These are phyloP conservation scores for Globisporangium okanoganense DNA, from an alignment of 352 stramenopile species.

Conservation along the genomic window DNA sequence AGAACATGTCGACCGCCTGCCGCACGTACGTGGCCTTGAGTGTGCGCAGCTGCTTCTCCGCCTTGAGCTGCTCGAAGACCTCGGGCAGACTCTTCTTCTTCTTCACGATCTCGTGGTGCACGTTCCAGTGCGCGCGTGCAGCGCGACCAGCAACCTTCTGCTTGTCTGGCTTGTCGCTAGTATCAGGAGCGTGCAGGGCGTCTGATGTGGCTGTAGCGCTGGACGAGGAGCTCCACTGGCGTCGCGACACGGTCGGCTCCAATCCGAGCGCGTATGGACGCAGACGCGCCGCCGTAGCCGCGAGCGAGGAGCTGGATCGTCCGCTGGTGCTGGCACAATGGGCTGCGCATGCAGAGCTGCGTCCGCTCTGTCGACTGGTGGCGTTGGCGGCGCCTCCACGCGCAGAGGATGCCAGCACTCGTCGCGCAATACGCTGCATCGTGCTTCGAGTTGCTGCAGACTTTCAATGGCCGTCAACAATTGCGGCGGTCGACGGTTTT, in stretches of 20 bases:
- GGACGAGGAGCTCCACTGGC: neutral
- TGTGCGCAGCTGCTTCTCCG: conserved; percentile 32
- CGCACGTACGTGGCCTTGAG: conserved; percentile 24
- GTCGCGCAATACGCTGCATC: conserved; percentile 1
- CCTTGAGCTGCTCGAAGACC: conserved; percentile 46
- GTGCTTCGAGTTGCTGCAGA: neutral
- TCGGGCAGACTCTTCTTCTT: conserved; percentile 44
- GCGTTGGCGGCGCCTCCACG: neutral
- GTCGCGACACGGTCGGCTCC: neutral
- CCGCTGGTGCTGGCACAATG: neutral
- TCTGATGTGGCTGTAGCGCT: neutral
- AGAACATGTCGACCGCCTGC: conserved; percentile 68
- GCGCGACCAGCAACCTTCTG: neutral
- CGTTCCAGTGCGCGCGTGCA: conserved; percentile 23
- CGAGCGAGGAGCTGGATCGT: neutral
- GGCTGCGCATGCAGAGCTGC: neutral
- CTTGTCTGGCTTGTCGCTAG: neutral
- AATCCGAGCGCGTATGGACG: neutral
- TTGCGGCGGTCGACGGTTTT: neutral
- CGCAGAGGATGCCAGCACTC: neutral
- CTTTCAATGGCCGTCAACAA: conserved; percentile 6
- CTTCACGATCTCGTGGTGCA: conserved; percentile 45
- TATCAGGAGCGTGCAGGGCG: neutral
- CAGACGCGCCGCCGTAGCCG: neutral
- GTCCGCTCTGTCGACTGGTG: neutral